These are phyloP conservation scores for Trametes coccinea DNA, from an alignment of 768 basidiomycete genomes.

Conservation along the genomic window DNA sequence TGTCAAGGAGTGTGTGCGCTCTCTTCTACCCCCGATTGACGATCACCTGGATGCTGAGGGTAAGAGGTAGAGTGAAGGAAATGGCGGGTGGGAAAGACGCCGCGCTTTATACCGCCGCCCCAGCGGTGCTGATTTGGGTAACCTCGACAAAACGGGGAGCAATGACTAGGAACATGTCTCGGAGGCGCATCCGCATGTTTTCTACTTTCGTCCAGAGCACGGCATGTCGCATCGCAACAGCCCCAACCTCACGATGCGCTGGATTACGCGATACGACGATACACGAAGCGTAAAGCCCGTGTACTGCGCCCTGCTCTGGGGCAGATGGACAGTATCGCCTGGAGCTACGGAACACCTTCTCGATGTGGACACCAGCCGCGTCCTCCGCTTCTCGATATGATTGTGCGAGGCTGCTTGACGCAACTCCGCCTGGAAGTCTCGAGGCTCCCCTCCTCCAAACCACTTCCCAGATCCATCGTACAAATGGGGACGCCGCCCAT, in stretches of 20 bases:
- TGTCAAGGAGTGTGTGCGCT: slow-evolving; percentile 17
- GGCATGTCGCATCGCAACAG: neutral
- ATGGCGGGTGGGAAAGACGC: slow-evolving; percentile 8
- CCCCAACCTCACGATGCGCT: neutral
- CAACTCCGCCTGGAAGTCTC: neutral
- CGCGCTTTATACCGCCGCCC: slow-evolving; percentile 19
- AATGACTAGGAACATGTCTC: slow-evolving; percentile 14
- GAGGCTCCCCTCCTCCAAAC: neutral
- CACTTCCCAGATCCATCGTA: neutral
- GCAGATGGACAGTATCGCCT: neutral
- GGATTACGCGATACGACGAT: neutral
- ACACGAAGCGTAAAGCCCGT: neutral
- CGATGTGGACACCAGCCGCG: neutral
- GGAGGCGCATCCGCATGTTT: slow-evolving; percentile 5
- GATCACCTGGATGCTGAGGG: slow-evolving; percentile 22
- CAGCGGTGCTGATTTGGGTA: slow-evolving; percentile 9
- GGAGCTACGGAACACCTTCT: neutral
- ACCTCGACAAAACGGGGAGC: slow-evolving; percentile 17
- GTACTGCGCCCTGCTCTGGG: neutral
- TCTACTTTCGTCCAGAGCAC: slow-evolving; percentile 7
- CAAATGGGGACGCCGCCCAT: no score
- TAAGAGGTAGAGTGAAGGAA: slow-evolving; percentile 14
- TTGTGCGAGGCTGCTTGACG: neutral
- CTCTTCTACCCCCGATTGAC: slow-evolving; percentile 10
- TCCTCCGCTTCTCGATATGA: slow-evolving; percentile 12